Base-by-base conservation (phyloP, 805 yeast genomes). In the Candida loeiensis region DNA sequence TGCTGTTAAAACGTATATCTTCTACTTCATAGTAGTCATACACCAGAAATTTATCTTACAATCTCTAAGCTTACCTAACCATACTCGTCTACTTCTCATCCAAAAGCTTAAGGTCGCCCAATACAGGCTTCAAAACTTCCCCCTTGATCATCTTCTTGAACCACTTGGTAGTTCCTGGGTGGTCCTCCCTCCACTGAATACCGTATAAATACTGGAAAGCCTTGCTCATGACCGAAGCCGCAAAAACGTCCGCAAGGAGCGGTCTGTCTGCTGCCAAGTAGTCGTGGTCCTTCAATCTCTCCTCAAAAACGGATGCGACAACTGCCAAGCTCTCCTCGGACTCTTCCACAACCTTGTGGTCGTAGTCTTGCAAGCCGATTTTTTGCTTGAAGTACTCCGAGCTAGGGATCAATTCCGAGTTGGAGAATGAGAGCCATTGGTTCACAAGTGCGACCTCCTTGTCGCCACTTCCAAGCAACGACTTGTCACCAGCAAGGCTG, bases 341-440 rank as follows among this genome's bases (percentile, higher is more conserved):
- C 25, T 66, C 71, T 42, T 81, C 85, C 44, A 75, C 76, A 46
- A 55, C 43, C 66, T 80, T 82, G 77, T 85, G 83, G 82, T 85
- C 82, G 82, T 77, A 87, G 48, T 93, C 90, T 39, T 49, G 61
- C 39, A 58, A 64, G 54, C 96, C 96, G 33, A 64, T 55, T 39
- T 83, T 57, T 52, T 87, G 83, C 46, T 63, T 61, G 66, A 86
- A 77, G 49, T 77, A 77, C 28, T 49, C 55, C 44, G 75, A 38
- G 43, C 63, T 53, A 32, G 69, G 55, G 49, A 82, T 59, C 44
- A 84, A 53, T 54, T 90, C 96, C 52, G 76, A 55, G 73, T 83
- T 86, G 61, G 80, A 71, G 52, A 85, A 68, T 2, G 95, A 85
- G 59, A 81, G 55, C 95, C 95, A 89, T 67, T 73, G 79, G 51